Conservation (phyloP, 352 stramenopile species). For the Pythium volutum region DNA sequence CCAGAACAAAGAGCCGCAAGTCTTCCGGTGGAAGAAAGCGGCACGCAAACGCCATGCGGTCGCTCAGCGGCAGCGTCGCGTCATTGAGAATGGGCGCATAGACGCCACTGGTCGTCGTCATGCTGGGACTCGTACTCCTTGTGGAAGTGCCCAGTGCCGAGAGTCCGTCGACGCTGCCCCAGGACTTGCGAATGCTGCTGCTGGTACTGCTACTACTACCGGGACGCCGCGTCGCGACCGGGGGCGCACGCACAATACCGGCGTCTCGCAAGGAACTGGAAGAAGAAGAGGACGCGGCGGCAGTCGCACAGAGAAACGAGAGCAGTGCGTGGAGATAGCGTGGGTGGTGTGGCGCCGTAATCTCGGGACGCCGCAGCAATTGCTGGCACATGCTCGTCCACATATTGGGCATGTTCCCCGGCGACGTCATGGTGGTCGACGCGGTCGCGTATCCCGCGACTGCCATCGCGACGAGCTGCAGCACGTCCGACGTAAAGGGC, state of each 20-base stretch:
- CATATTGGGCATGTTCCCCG: constrained; percentile 38
- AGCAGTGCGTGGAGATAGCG: constrained; percentile 84
- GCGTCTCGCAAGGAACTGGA: constrained; percentile 17
- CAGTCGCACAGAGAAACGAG: constrained; percentile 58
- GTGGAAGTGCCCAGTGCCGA: constrained; percentile 28
- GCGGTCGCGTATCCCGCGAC: constrained; percentile 76
- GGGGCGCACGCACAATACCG: constrained; percentile 10
- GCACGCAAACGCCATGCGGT: constrained; percentile 91
- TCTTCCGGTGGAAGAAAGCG: constrained; percentile 84
- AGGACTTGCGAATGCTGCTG: constrained; percentile 35
- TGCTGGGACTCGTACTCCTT: background rate
- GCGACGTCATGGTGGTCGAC: constrained; percentile 34
- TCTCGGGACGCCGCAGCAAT: constrained; percentile 71
- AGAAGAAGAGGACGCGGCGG: constrained; percentile 19
- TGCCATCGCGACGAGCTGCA: constrained; percentile 89
- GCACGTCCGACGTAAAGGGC: constrained; percentile 62
- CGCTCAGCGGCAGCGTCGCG: constrained; percentile 79
- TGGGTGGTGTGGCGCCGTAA: constrained; percentile 52
- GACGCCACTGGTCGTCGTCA: constrained; percentile 27
- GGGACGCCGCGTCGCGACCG: too few relatives aligned
- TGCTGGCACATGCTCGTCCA: constrained; percentile 81
- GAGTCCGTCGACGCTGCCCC: constrained; percentile 63
- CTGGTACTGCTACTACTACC: constrained; percentile 13
- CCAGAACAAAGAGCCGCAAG: constrained; percentile 79
- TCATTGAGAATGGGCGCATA: constrained; percentile 87